These are phyloP conservation scores for Barnettozyma californica DNA, from an alignment of 805 yeast species.

Conservation along the genomic window DNA sequence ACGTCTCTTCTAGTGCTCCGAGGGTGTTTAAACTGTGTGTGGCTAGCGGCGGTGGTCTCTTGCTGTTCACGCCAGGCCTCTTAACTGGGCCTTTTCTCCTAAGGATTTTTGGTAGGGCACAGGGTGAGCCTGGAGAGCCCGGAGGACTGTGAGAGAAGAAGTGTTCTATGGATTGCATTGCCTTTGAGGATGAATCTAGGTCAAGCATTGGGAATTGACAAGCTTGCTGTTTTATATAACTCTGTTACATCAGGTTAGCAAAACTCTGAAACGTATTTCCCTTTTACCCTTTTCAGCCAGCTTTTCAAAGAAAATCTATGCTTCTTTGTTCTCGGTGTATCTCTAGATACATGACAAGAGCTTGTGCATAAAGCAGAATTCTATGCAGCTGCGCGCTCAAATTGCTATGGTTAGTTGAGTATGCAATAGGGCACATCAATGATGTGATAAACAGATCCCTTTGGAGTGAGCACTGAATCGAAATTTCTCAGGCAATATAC, in stretches of 20 bases:
- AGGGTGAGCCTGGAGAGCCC: slow-evolving; percentile 1
- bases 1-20: slow-evolving; percentile 22
- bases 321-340: not conserved
- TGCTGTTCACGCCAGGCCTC: not conserved
- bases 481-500: no score
- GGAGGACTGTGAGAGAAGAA: slow-evolving; percentile 10
- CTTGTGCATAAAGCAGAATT: not conserved
- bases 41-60: slow-evolving; percentile 9
- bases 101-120: slow-evolving; percentile 12
- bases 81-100: slow-evolving; percentile 1
- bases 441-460: no score
- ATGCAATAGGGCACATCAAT: no score
- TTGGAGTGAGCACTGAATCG: not conserved
- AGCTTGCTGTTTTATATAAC: not conserved
- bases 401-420: not conserved
- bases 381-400: not conserved
- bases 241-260: not conserved
- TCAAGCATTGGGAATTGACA: not conserved
- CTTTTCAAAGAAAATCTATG: not conserved
- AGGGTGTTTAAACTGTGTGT: slow-evolving; percentile 17
- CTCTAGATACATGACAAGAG: not conserved
- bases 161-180: slow-evolving; percentile 8
- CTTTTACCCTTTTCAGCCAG: slow-evolving; percentile 5
- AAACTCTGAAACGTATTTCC: not conserved
- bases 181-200: slow-evolving; percentile 1